Conservation (phyloP, 139 green algal genomes). For the Volvox reticuliferus region DNA sequence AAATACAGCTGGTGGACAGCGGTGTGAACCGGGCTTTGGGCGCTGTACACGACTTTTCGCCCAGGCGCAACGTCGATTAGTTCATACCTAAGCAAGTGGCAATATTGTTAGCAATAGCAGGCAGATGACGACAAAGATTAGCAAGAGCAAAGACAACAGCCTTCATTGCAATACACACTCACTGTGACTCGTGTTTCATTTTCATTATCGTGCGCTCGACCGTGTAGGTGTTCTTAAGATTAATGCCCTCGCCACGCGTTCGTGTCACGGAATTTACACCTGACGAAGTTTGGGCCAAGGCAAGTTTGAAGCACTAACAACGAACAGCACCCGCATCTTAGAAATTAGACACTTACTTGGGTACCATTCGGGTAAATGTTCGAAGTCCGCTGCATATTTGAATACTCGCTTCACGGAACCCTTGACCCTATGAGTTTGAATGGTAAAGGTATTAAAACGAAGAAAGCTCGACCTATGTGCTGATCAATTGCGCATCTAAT, state of each 20-base stretch:
- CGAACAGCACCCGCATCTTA: no score
- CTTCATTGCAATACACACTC: not conserved
- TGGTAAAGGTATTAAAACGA: not conserved
- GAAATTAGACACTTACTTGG: not conserved
- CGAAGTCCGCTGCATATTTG: constrained; percentile 37
- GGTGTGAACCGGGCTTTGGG: not conserved
- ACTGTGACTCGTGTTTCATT: constrained; percentile 31
- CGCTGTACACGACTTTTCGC: constrained; percentile 31
- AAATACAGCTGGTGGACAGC: constrained; percentile 32
- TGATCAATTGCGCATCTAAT: not conserved
- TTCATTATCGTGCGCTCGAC: constrained; percentile 34
- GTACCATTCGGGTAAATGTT: constrained; percentile 33
- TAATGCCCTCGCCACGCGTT: constrained; percentile 14
- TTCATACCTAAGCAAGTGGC: constrained; percentile 24
- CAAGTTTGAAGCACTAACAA: not conserved
- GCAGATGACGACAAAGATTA: not conserved
- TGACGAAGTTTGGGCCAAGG: not conserved
- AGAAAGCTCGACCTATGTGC: not conserved
- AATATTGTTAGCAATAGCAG: not conserved
- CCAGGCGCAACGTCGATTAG: constrained; percentile 19
- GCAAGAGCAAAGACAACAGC: not conserved
- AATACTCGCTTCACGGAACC: constrained; percentile 8
- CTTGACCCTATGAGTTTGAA: constrained; percentile 35
- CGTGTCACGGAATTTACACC: not conserved
- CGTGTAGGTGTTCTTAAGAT: constrained; percentile 23